Percentiles rank a stretch among this genome's conserved stretches.
Evolutionary conservation across 257 asterid genomes (phyloP).

Genomic region (Jacaranda mimosifolia): DNA sequence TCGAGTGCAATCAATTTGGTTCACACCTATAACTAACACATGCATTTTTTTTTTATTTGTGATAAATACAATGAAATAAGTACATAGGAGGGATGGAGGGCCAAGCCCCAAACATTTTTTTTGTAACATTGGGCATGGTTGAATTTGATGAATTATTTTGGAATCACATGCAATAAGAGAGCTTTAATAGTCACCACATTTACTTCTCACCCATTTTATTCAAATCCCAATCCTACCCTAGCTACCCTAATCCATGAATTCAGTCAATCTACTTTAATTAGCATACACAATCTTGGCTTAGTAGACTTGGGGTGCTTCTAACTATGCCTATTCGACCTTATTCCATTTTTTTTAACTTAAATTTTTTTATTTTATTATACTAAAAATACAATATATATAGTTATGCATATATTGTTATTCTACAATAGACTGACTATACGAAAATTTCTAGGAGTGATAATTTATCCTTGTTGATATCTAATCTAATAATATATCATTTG

Average conservation of each 20-base stretch:
- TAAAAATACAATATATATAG: no score
- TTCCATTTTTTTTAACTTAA: not conserved
- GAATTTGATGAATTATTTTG: not conserved
- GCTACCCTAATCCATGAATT: not conserved
- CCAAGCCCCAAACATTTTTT: not conserved
- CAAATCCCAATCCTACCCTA: not conserved
- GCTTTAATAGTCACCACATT: not conserved
- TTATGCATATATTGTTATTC: no score
- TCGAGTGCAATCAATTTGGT: no score
- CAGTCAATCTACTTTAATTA: slow-evolving; percentile 10
- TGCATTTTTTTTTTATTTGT: no score
- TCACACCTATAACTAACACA: not conserved
- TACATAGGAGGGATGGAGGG: not conserved
- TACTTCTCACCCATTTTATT: not conserved
- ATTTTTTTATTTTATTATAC: no score
- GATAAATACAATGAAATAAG: not conserved
- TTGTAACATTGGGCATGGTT: not conserved
- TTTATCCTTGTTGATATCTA: no score
- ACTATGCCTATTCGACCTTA: not conserved
- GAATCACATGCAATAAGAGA: slow-evolving; percentile 22
- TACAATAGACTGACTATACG: no score
- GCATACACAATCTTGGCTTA: not conserved
- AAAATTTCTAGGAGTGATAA: no score
- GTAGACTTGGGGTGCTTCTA: not conserved
- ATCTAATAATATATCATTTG: no score